These are phyloP conservation scores for Stentor roeselii DNA, from an alignment of 73 alveolate genomes.

Conservation along the genomic window DNA sequence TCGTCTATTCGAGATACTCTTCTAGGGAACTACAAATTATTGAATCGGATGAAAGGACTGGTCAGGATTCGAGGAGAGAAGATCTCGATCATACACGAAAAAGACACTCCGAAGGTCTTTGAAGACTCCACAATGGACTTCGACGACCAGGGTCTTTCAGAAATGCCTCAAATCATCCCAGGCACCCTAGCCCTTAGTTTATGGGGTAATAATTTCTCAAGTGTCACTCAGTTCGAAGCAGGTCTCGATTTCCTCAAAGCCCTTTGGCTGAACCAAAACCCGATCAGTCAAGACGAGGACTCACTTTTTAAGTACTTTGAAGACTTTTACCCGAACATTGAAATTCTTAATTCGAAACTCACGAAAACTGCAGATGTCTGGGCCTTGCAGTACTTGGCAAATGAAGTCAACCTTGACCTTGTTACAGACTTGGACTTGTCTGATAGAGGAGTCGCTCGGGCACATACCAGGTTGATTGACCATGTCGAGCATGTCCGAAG, in stretches of 20 bases:
- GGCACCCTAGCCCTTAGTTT: slow-evolving; percentile 37
- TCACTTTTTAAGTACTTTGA: slow-evolving; percentile 53
- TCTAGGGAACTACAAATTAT: slow-evolving; percentile 40
- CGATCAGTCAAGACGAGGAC: slow-evolving; percentile 61
- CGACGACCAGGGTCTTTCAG: slow-evolving; percentile 39
- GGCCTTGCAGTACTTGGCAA: slow-evolving; percentile 62
- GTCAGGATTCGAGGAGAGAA: slow-evolving; percentile 32
- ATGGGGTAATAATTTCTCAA: slow-evolving; percentile 33
- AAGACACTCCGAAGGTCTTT: slow-evolving; percentile 28
- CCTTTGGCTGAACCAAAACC: slow-evolving; percentile 76
- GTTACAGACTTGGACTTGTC: slow-evolving; percentile 61
- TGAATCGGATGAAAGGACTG: slow-evolving; percentile 33
- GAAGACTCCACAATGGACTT: slow-evolving; percentile 35
- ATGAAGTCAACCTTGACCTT: slow-evolving; percentile 32
- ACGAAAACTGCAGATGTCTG: slow-evolving; percentile 75
- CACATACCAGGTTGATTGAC: slow-evolving; percentile 38
- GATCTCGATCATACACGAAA: slow-evolving; percentile 26
- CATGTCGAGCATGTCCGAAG: slow-evolving; percentile 53
- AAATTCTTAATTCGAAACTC: slow-evolving; percentile 67
- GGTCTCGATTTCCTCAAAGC: slow-evolving; percentile 65
- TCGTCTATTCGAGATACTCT: slow-evolving; percentile 63
- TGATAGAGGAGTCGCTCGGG: slow-evolving; percentile 53
- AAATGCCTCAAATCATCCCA: slow-evolving; percentile 18
- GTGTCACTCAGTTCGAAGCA: slow-evolving; percentile 11
- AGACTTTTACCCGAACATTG: slow-evolving; percentile 56